phyloP scores from a whole-genome alignment of 2,329 filamentous ascomycete species.

The Hymenoscyphus linearis region DNA sequence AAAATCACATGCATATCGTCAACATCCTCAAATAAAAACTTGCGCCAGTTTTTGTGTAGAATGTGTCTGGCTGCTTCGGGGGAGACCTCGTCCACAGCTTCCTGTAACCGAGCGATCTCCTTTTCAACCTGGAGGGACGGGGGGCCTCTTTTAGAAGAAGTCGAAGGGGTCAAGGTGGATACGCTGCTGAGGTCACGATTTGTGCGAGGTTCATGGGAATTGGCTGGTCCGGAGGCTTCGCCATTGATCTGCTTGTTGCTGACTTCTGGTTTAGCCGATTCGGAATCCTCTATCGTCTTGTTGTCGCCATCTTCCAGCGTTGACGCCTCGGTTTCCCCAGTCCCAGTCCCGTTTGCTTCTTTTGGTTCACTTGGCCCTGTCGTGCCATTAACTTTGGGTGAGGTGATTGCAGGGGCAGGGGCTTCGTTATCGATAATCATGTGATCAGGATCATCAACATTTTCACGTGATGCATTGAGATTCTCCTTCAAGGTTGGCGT shows the following conservation, averaged over 20 bases:
- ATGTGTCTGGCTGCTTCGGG: slow-evolving; percentile 19
- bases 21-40: slow-evolving; percentile 18
- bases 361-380: not conserved
- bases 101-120: slow-evolving; percentile 20
- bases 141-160: not conserved
- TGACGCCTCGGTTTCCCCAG: not conserved
- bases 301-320: not conserved
- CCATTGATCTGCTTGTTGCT: not conserved
- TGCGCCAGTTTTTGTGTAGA: slow-evolving; percentile 14
- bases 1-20: slow-evolving; percentile 25
- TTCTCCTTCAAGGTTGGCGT: not conserved
- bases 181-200: not conserved
- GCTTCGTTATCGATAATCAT: not conserved
- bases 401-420: not conserved
- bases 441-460: not conserved
- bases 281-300: not conserved
- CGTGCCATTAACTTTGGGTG: not conserved
- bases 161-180: not conserved
- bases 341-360: not conserved
- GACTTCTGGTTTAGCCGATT: not conserved
- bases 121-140: slow-evolving; percentile 7
- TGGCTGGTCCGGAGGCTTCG: not conserved
- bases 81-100: slow-evolving; percentile 19
- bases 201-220: not conserved
- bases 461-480: not conserved